Conservation (phyloP, 805 yeast species). For the Hanseniaspora clermontiae region DNA sequence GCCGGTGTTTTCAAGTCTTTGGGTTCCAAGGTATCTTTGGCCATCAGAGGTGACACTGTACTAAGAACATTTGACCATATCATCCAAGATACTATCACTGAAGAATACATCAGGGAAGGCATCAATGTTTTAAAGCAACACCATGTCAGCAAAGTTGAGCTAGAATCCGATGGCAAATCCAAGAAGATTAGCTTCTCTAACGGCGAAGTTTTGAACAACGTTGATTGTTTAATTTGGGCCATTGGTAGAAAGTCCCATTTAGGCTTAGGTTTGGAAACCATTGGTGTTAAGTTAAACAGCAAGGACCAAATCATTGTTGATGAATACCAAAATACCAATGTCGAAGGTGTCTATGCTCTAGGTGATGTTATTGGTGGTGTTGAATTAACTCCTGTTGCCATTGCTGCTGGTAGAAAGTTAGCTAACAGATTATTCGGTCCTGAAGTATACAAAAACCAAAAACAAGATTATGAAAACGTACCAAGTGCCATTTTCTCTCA, state of each 20-base stretch:
- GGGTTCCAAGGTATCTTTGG: conserved; percentile 73
- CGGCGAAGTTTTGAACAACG: conserved; percentile 43
- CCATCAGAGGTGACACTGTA: conserved; percentile 84
- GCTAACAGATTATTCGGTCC: conserved; percentile 88
- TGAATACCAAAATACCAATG: conserved; percentile 74
- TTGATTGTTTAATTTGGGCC: conserved; percentile 84
- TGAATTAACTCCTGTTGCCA: conserved; percentile 95
- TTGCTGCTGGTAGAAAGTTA: conserved; percentile 92
- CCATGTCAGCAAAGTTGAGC: conserved; percentile 36
- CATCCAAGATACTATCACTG: conserved; percentile 68
- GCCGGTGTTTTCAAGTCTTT: conserved; percentile 88
- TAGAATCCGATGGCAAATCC: conserved; percentile 29
- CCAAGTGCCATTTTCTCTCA: conserved; percentile 97
- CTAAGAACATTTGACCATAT: conserved; percentile 76
- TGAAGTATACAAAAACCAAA: conserved; percentile 50
- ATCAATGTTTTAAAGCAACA: conserved; percentile 63
- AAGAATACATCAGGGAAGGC: conserved; percentile 69
- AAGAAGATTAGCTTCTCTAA: conserved; percentile 40
- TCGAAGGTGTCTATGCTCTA: conserved; percentile 60
- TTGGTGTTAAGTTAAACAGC: conserved; percentile 53
- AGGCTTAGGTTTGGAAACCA: conserved; percentile 62
- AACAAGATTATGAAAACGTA: conserved; percentile 72
- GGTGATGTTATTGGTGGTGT: conserved; percentile 92
- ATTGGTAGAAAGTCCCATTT: conserved; percentile 74
- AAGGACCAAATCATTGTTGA: conserved; percentile 61